A percentile compares a stretch with the other conserved stretches of the same genome.
These are phyloP conservation scores for Epichloe sylvatica DNA, from an alignment of 2,329 filamentous ascomycete genomes.

Conservation along the genomic window DNA sequence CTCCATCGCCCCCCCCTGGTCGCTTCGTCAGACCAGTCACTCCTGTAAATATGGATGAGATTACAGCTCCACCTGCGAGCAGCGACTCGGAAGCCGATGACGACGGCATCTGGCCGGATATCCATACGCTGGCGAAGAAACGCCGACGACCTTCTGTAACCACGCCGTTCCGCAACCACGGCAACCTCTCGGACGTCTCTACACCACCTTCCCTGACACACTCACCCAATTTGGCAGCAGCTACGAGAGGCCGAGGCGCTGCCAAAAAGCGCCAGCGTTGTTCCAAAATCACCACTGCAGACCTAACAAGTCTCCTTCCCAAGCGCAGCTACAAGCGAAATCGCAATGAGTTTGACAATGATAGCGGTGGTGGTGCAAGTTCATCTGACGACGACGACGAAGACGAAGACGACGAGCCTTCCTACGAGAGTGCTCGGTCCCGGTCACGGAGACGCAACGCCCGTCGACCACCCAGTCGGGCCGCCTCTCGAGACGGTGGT, in stretches of 20 bases:
- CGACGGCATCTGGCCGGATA: slow-evolving; percentile 35
- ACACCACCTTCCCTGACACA: slow-evolving; percentile 54
- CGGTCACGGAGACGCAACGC: slow-evolving; percentile 19
- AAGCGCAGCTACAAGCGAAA: slow-evolving; percentile 32
- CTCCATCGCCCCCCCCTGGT: slow-evolving; percentile 20
- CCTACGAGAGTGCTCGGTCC: slow-evolving; percentile 26
- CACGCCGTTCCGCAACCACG: slow-evolving; percentile 25
- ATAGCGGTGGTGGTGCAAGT: slow-evolving; percentile 35
- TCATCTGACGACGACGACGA: slow-evolving; percentile 31
- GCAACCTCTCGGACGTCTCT: slow-evolving; percentile 38
- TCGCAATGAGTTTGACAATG: slow-evolving; percentile 26
- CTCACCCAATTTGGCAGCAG: slow-evolving; percentile 40
- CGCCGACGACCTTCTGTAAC: slow-evolving; percentile 25
- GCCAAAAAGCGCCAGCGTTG: slow-evolving; percentile 20
- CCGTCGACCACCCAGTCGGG: slow-evolving; percentile 18
- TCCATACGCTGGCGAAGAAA: slow-evolving; percentile 35
- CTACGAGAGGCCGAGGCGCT: slow-evolving; percentile 18
- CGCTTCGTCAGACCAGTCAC: slow-evolving; percentile 23
- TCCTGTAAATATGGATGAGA: slow-evolving; percentile 32
- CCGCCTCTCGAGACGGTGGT: slow-evolving; percentile 2
- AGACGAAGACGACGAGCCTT: slow-evolving; percentile 43
- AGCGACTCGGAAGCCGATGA: slow-evolving; percentile 33
- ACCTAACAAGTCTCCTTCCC: slow-evolving; percentile 39
- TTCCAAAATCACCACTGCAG: slow-evolving; percentile 37
- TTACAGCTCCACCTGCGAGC: slow-evolving; percentile 42